A percentile compares a stretch with the other conserved stretches of the same genome.
phyloP scores from a whole-genome alignment of 2,329 filamentous ascomycete species.

The Exophiala sp. region DNA sequence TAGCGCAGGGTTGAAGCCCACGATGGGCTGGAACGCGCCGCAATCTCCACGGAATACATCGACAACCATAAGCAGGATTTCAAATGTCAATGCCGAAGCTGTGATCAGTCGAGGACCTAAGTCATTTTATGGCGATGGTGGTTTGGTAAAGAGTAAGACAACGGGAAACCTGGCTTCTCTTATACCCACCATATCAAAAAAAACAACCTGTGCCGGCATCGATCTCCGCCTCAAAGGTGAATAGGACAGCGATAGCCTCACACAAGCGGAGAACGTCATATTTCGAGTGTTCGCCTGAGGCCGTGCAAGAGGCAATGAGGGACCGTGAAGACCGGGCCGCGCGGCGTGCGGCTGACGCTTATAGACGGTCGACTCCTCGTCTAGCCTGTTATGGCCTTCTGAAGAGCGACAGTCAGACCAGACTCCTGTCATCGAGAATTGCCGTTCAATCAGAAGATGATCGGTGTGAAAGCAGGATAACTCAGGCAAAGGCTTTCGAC shows the following conservation, averaged over 20 bases:
- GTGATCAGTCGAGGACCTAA: constrained; percentile 6
- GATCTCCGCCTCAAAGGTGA: constrained; percentile 3
- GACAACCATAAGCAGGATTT: constrained; percentile 15
- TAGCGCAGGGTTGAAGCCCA: constrained; percentile 6
- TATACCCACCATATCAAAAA: constrained; percentile 13
- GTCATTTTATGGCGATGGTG: constrained; percentile 13
- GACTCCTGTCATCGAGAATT: background rate
- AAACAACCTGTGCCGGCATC: background rate
- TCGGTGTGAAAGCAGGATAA: background rate
- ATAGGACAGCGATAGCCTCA: background rate
- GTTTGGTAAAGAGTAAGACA: constrained; percentile 24
- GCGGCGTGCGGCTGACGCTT: constrained; percentile 8
- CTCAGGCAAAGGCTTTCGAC: background rate
- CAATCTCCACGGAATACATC: constrained; percentile 7
- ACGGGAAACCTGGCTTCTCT: constrained; percentile 22
- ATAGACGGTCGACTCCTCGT: constrained; percentile 7
- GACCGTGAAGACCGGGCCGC: constrained; percentile 12
- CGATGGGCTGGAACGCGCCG: constrained; percentile 3
- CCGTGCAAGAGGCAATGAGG: constrained; percentile 7
- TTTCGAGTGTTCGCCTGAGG: constrained; percentile 16
- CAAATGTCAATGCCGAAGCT: constrained; percentile 21
- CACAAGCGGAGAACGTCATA: constrained; percentile 12
- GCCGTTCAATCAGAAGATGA: background rate
- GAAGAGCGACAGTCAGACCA: constrained; percentile 3
- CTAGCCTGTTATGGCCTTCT: background rate